These are phyloP conservation scores for Epichloe glyceriae DNA, from an alignment of 2,329 filamentous ascomycete genomes.

Conservation along the genomic window DNA sequence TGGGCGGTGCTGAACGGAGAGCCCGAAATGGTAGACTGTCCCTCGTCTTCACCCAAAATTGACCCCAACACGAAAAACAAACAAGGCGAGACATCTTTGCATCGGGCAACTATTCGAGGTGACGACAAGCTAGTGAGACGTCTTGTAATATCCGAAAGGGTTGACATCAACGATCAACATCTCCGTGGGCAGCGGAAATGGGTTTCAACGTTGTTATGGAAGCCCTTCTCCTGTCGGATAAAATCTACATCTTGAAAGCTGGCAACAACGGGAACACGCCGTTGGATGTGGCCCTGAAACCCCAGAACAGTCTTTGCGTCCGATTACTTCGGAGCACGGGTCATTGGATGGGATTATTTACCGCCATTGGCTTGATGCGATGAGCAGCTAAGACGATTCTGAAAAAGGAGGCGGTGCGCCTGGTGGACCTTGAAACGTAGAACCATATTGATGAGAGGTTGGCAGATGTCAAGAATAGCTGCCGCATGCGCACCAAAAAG, in stretches of 20 bases:
- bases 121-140: too few species aligned
- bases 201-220: not conserved
- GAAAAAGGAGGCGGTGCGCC: too few species aligned
- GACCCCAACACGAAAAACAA: not conserved
- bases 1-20: not conserved
- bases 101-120: too few species aligned
- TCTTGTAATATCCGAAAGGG: too few species aligned
- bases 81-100: too few species aligned
- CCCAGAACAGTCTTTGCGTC: not conserved
- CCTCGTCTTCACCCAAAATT: not conserved
- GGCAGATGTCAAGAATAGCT: too few species aligned
- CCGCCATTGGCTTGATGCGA: too few species aligned
- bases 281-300: not conserved
- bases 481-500: not conserved
- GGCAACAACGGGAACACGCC: not conserved
- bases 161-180: too few species aligned
- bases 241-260: not conserved
- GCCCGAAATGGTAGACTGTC: not conserved
- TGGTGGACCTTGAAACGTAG: not conserved
- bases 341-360: not conserved
- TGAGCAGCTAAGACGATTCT: too few species aligned
- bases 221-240: not conserved
- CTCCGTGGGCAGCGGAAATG: not conserved
- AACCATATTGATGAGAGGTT: not conserved
- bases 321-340: not conserved